These are phyloP conservation scores for Exophiala spinifera DNA, from an alignment of 2,329 filamentous ascomycete genomes.

Conservation along the genomic window DNA sequence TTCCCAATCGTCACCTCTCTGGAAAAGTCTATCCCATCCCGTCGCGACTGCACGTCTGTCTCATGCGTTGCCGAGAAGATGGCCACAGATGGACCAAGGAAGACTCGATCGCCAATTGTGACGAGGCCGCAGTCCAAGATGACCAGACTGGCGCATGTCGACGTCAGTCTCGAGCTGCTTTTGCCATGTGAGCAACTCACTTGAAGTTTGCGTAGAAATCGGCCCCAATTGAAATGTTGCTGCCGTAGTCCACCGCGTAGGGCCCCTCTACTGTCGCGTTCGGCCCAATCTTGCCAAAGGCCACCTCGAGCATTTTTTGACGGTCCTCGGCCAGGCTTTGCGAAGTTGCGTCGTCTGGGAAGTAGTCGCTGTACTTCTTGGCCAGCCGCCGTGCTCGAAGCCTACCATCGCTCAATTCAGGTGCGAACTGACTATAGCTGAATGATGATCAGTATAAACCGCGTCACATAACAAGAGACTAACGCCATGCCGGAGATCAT, in stretches of 20 bases:
- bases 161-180: slow-evolving; percentile 57
- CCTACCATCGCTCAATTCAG: neutral
- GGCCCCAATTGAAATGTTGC: slow-evolving; percentile 49
- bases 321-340: neutral
- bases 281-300: neutral
- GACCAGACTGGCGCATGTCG: slow-evolving; percentile 45
- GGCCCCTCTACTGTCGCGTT: slow-evolving; percentile 56
- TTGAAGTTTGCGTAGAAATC: no score
- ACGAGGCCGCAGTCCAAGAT: slow-evolving; percentile 54
- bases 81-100: slow-evolving; percentile 53
- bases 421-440: no score
- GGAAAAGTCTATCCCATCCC: slow-evolving; percentile 51
- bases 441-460: neutral
- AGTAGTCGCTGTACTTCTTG: no score
- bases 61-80: slow-evolving; percentile 55
- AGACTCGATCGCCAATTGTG: slow-evolving; percentile 51
- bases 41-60: slow-evolving; percentile 47
- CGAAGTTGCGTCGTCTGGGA: no score
- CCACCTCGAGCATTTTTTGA: neutral
- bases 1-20: slow-evolving; percentile 48
- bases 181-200: no score
- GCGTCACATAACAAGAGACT: neutral
- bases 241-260: slow-evolving; percentile 62
- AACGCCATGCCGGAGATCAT: slow-evolving; percentile 32
- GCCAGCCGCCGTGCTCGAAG: no score